phyloP scores from a whole-genome alignment of 768 basidiomycete species.

The Dacryopinax primogenitus region DNA sequence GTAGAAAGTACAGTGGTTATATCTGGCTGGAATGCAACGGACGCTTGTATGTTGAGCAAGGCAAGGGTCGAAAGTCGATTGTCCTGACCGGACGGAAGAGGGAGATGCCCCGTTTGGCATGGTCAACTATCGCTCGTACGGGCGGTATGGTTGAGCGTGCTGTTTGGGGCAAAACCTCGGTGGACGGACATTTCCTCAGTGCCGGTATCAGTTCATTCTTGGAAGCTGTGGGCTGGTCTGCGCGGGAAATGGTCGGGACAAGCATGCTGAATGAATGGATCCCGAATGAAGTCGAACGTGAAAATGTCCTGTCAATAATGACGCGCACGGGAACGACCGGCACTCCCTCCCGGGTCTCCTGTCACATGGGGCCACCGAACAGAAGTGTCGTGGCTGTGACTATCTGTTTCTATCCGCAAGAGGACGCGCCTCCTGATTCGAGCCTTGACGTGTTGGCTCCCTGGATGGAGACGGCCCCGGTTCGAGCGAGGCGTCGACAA shows the following conservation, averaged over 20 bases:
- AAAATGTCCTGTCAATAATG: neutral
- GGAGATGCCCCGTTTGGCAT: slow-evolving; percentile 48
- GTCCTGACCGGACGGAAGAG: slow-evolving; percentile 72
- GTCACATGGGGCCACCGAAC: neutral
- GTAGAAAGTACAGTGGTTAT: slow-evolving; percentile 50
- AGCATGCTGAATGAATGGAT: slow-evolving; percentile 8
- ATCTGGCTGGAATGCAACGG: slow-evolving; percentile 91
- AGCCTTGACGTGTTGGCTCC: neutral
- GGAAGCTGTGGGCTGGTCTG: neutral
- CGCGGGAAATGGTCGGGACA: neutral
- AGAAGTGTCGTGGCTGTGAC: neutral
- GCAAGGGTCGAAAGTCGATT: slow-evolving; percentile 89
- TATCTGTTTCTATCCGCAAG: neutral
- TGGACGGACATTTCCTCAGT: neutral
- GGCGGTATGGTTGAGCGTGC: slow-evolving; percentile 35
- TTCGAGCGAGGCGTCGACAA: neutral
- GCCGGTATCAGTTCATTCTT: neutral
- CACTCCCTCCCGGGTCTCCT: neutral
- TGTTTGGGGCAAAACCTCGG: slow-evolving; percentile 3
- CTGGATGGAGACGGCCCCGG: neutral
- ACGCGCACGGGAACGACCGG: neutral
- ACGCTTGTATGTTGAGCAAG: slow-evolving; percentile 77
- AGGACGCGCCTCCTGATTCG: neutral
- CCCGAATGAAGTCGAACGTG: neutral
- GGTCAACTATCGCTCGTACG: slow-evolving; percentile 42